Conservation (phyloP, 2,329 filamentous ascomycete genomes). For the Ceratocystis albifundus region DNA sequence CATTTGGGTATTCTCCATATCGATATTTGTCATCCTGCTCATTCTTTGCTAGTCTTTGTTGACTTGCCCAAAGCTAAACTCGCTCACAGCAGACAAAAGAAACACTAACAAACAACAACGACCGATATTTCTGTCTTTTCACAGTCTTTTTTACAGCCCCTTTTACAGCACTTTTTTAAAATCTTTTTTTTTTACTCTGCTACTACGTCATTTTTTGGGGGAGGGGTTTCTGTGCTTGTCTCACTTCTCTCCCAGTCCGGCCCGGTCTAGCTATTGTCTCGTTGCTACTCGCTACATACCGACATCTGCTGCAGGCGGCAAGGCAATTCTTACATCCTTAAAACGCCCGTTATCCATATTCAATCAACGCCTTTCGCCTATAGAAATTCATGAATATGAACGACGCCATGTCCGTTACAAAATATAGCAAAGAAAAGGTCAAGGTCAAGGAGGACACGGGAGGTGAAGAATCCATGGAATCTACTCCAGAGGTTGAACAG, state of each 20-base stretch:
- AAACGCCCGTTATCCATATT: neutral
- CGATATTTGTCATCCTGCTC: too few relatives aligned
- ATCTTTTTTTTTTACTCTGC: too few relatives aligned
- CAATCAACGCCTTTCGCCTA: neutral
- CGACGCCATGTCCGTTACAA: conserved; percentile 57
- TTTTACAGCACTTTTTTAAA: too few relatives aligned
- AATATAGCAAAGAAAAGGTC: conserved; percentile 45
- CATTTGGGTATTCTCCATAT: too few relatives aligned
- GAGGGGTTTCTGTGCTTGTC: neutral
- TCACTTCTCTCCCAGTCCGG: neutral
- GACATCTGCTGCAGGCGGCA: conserved; percentile 1
- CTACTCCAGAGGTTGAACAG: conserved; percentile 47
- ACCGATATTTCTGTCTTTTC: too few relatives aligned
- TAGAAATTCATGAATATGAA: conserved; percentile 36
- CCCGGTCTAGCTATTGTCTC: neutral
- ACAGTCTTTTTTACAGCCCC: too few relatives aligned
- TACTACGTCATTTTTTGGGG: too few relatives aligned
- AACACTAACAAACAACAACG: neutral
- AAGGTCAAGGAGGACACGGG: conserved; percentile 47
- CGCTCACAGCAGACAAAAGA: too few relatives aligned
- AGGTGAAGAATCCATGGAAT: conserved; percentile 50
- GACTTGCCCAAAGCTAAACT: too few relatives aligned
- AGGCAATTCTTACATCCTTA: neutral
- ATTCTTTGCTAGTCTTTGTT: too few relatives aligned
- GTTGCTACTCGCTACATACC: too few relatives aligned